phyloP scores from a whole-genome alignment of 176 grass and related monocot species.

The Echinochloa phyllopogon region DNA sequence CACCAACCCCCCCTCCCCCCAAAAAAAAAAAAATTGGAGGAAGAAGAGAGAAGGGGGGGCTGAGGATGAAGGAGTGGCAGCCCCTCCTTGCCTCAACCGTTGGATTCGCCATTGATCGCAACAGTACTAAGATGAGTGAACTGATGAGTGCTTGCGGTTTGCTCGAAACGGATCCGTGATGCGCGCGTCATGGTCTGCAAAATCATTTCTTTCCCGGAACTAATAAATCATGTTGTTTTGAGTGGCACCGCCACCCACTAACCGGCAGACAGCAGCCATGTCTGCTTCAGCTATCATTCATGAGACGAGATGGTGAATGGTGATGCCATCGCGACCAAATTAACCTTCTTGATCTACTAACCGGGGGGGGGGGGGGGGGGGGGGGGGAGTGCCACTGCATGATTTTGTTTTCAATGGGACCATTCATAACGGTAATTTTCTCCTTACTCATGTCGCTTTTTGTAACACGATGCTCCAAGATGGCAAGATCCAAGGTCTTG shows the following conservation, averaged over 20 bases:
- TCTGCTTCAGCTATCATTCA: not conserved
- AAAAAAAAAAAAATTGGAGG: no score
- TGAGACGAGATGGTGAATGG: not conserved
- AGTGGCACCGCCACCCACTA: not conserved
- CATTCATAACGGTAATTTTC: not conserved
- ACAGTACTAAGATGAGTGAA: not conserved
- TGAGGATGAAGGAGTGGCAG: no score
- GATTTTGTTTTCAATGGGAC: not conserved
- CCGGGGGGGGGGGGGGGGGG: no score
- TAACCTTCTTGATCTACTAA: not conserved
- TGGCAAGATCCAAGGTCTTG: slow-evolving; percentile 1
- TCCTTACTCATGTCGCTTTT: not conserved
- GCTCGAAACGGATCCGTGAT: not conserved
- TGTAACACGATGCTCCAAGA: not conserved
- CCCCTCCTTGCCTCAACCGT: no score
- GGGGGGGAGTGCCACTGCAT: not conserved
- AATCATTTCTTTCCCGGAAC: not conserved
- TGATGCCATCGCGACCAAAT: not conserved
- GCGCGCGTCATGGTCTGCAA: not conserved
- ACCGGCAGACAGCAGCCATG: not conserved
- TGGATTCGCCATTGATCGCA: no score
- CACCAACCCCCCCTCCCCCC: no score
- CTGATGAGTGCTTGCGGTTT: not conserved
- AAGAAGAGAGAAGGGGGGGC: no score
- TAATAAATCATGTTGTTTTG: not conserved